Evolutionary conservation across 768 basidiomycete species (phyloP), one percentile per base, ranked within the genome.

Genomic region (Ephemerocybe angulata): DNA sequence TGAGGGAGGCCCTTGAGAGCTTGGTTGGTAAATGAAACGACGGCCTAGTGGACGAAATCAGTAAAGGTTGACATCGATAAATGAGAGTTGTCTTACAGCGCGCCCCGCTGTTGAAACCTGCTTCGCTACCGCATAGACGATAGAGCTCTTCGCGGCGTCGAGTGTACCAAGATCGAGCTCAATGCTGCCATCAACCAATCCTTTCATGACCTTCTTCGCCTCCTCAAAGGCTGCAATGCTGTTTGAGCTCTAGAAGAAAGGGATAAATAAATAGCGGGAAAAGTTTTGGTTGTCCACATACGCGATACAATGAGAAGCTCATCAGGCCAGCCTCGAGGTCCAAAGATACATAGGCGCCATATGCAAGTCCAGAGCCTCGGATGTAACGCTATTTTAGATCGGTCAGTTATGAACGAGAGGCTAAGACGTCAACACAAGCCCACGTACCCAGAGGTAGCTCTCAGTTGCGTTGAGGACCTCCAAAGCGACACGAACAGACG

Each of bases 381-480:
- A 99, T 93, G 58, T 87, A 89, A 24, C 87, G 83, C 88, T 91
- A 54, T n/a, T 49, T n/a, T 17, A n/a, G 40, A 53, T 22, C 41
- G 19, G 35, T 52, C 8, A 43, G 33, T n/a, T n/a, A 44, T 33
- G 8, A 25, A 33, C 19, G 30, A 56, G 68, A 33, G 28, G 35
- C 19, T 31, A 41, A 41, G 48, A 19, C 21, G 12, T 40, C 12
- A 35, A 6, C 3, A 15, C 31, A 40, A 8, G 33, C 13, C n/a
- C 19, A 38, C 63, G 27, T 52, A 92, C 90, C 96, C 96, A 98
- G 54, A 98, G 82, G 67, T 87, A 97, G 60, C 92, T 90, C 74
- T 98, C 97, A 10, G 92, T 85, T 12, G 93, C 95, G 61, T 97
- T 97, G 49, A 99, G 75, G 15, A 93, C 84, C 60, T 95, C 90